Conservation (phyloP, 1,284 basidiomycete genomes). For the Ustilago vetiveriae region DNA sequence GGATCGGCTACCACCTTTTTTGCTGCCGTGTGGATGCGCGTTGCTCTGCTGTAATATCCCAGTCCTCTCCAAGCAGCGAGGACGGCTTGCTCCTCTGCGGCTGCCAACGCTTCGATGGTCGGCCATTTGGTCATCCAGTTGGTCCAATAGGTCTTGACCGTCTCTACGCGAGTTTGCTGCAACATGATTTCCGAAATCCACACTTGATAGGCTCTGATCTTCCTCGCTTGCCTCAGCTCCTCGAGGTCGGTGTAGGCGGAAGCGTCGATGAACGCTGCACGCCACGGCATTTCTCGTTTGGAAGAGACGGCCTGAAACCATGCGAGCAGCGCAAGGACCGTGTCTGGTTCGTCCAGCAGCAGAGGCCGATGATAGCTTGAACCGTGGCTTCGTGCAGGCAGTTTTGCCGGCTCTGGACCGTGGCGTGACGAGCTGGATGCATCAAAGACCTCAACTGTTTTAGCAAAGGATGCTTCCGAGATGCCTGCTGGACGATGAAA, state of each 20-base stretch:
- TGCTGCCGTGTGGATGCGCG: conserved; percentile 61
- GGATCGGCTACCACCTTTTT: conserved; percentile 53
- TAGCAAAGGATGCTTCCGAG: conserved; percentile 1
- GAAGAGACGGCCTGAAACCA: conserved; percentile 78
- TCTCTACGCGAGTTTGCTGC: conserved; percentile 81
- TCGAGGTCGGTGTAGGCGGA: conserved; percentile 66
- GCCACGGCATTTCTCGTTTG: conserved; percentile 84
- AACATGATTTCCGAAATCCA: conserved; percentile 96
- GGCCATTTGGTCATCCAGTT: conserved; percentile 64
- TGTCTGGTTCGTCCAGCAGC: conserved; percentile 25
- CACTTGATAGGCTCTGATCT: conserved; percentile 71
- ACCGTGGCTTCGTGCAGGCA: conserved; percentile 32
- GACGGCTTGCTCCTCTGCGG: conserved; percentile 69
- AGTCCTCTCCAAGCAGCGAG: conserved; percentile 63
- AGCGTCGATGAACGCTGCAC: conserved; percentile 72
- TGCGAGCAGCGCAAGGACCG: conserved; percentile 51
- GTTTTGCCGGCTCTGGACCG: background rate
- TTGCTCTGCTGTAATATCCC: conserved; percentile 65
- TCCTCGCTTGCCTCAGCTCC: conserved; percentile 70
- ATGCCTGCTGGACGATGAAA: background rate
- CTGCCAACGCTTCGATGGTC: conserved; percentile 74
- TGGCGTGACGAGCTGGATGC: background rate
- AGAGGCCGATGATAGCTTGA: conserved; percentile 50
- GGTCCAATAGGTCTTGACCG: conserved; percentile 60
- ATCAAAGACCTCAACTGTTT: conserved; percentile 10